Evolutionary conservation across 495 filamentous ascomycete genomes (phyloP), one percentile per base, ranked within the genome.

Genomic region (Copromyces sp.): DNA sequence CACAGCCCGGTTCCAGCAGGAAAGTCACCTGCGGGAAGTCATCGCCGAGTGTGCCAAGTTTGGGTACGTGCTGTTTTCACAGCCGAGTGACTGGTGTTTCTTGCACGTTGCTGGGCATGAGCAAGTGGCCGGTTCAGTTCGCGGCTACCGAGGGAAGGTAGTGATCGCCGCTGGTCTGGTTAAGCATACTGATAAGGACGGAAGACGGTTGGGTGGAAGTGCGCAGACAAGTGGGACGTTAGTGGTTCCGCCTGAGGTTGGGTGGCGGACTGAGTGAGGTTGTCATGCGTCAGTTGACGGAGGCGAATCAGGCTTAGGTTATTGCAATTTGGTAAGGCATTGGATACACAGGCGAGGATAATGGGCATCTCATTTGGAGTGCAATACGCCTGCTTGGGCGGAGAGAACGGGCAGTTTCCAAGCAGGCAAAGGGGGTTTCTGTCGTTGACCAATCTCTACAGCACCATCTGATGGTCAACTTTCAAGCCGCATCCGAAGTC

Each of bases 41-140:
- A 79, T 82, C 14, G 71, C 68, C 4, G 80, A 83, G 70, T 78
- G 73, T 35, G 73, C 77, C 71, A 77, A 75, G 69, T 77, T 81
- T 69, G 81, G 79, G 17, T 82, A 82, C 69, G 29, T 80, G 8
- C 69, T 82, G 16, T 77, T 82, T 20, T 83, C 81, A 14, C 77
- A 81, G 47, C 80, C 80, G 4, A 75, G 70, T 9, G 80, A 79
- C 29, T 82, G 78, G 72, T 72, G 68, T 20, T 79, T 81, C 71
- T 42, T 72, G 32, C 73, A 75, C 65, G 71, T 7, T 35, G 53
- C 14, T 61, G 12, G 29, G 7, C 75, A 73, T 29, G 69, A 76
- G 16, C 53, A 39, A 44, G 69, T 37, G 37, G 70, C 44, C 14
- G 29, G 53, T 24, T 8, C 53, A 17, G 53, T 8, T 35, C 29